Base-by-base conservation (phyloP, 164 flowering plant genomes). In the Nymphaea thermarum region DNA sequence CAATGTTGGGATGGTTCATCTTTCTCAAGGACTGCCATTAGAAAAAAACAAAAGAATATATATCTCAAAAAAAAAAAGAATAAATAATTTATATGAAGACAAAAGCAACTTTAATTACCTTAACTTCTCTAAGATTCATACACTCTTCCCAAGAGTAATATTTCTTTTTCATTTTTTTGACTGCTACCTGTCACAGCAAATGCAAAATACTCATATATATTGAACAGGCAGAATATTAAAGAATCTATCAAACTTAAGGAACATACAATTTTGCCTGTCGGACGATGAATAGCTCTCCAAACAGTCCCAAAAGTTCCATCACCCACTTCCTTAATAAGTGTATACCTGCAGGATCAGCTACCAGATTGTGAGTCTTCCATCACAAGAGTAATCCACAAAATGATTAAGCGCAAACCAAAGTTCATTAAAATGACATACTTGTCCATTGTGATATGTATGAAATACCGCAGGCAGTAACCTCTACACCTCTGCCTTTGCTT, bases 141-240 rank as follows among this genome's bases (percentile, higher is more conserved):
- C 99, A 92, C 70, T 95, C 99, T 62, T 95, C 99, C 99, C 99
- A 95, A 7, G 97, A 84, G 76, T 87, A 92, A 71, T 90, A 95
- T 65, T 87, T 94, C 62, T 85, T 88, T 85, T 91, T 91, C 99
- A 94, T 95, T 74, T 87, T 90, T 70, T 95, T 95, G 2, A 95
- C 83, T 15, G 99, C 99, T 67, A 95, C 99, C 99, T 95, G 76
- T 57, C 18, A 70, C 68, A n/a, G 42, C 3, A 15, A 62, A 44
- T 4, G 18, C 43, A 59, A 12, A 11, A 42, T 11, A 4, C 0
- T 62, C 16, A 3, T 62, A 11, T 17, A 17, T 10, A 62, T 62
- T 12, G 43, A 11, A 67, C 7, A 4, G 36, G 4, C 43, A 57
- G n/a, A 16, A 0, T 44, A 44, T 45, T 15, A 43, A 25, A n/a